These are phyloP conservation scores for Excoecaria agallocha DNA, from an alignment of 345 rosid species.

Conservation along the genomic window DNA sequence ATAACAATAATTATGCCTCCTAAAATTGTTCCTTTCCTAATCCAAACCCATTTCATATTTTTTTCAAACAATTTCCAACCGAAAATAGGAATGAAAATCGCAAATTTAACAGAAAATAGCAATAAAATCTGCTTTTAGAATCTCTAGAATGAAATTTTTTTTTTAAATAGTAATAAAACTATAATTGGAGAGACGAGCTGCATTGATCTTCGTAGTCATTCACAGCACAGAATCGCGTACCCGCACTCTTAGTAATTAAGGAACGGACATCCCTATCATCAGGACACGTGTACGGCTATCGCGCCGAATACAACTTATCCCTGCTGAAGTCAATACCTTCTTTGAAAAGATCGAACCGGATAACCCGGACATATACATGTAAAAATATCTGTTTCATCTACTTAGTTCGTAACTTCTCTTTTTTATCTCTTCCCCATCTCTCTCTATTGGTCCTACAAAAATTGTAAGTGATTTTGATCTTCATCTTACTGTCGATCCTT, in stretches of 20 bases:
- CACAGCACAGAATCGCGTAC: neutral
- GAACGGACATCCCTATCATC: neutral
- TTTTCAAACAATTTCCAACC: no score
- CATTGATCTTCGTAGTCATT: neutral
- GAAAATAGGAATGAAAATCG: no score
- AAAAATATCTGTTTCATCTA: neutral
- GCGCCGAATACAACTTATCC: neutral
- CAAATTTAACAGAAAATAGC: no score
- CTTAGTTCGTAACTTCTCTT: neutral
- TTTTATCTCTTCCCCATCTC: neutral
- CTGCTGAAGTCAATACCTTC: neutral
- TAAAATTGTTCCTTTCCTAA: no score
- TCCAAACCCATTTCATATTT: no score
- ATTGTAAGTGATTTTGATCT: slow-evolving; percentile 3
- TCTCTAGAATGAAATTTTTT: no score
- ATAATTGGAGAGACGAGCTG: neutral
- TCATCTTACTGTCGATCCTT: neutral
- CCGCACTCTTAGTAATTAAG: slow-evolving; percentile 7
- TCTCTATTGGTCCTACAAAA: neutral
- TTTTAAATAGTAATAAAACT: no score
- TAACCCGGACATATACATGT: neutral
- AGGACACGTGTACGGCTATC: slow-evolving; percentile 9
- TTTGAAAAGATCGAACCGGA: slow-evolving; percentile 8
- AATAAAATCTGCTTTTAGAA: no score
- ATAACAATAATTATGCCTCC: no score